A percentile compares a stretch with the other conserved stretches of the same genome.
Evolutionary conservation across 73 alveolate genomes (phyloP).

Genomic region (Tetrahymena malaccensis): DNA sequence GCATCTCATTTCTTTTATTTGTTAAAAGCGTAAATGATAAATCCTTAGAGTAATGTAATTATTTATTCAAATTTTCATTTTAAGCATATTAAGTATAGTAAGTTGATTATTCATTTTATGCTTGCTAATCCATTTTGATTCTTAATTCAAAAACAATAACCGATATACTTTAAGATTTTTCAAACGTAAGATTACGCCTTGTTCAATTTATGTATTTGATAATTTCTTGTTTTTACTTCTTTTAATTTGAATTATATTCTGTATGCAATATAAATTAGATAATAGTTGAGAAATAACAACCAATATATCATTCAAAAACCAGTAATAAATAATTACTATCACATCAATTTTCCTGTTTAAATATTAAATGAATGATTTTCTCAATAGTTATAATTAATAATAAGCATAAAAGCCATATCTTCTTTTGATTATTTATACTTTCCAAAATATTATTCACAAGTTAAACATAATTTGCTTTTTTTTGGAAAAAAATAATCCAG

Average conservation of each 20-base stretch:
- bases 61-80: not conserved
- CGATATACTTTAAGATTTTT: too few relatives aligned
- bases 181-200: too few relatives aligned
- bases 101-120: not conserved
- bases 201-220: not conserved
- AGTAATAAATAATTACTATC: not conserved
- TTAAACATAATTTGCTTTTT: not conserved
- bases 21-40: not conserved
- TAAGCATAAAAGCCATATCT: too few relatives aligned
- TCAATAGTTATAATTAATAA: not conserved
- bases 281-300: not conserved
- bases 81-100: not conserved
- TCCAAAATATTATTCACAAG: not conserved
- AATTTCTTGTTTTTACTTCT: not conserved
- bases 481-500: not conserved
- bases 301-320: not conserved
- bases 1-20: not conserved
- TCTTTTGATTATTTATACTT: not conserved
- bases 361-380: not conserved
- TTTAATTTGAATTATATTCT: not conserved
- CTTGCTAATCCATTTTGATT: not conserved
- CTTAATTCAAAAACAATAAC: too few relatives aligned
- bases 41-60: too few relatives aligned
- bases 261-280: not conserved
- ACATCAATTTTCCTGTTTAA: not conserved